Percentiles rank a stretch among this genome's conserved stretches.
phyloP scores from a whole-genome alignment of 495 filamentous ascomycete genomes.

The Penicillium cataractarum region DNA sequence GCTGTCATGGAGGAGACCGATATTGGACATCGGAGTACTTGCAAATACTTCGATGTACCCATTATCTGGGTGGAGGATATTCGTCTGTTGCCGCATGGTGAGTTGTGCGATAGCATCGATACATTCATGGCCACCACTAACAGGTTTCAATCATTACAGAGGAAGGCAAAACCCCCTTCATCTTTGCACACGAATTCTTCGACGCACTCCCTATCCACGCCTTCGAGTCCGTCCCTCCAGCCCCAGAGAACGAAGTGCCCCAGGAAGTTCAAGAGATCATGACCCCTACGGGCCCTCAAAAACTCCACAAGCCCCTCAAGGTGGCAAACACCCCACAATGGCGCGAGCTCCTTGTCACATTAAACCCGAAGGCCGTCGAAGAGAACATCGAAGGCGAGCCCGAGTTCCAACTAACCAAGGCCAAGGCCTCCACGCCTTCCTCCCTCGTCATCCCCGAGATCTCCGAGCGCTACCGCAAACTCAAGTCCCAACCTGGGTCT shows the following conservation, averaged over 20 bases:
- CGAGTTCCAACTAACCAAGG: conserved; percentile 83
- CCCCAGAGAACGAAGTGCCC: conserved; percentile 36
- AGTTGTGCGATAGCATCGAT: conserved; percentile 13
- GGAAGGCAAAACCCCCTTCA: conserved; percentile 78
- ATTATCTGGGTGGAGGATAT: conserved; percentile 94
- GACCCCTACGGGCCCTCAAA: conserved; percentile 49
- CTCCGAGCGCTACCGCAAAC: conserved; percentile 77
- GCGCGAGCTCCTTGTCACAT: conserved; percentile 84
- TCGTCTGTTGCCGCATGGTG: conserved; percentile 73
- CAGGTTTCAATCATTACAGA: conserved; percentile 16
- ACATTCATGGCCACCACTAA: neutral
- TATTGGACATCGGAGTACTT: conserved; percentile 72
- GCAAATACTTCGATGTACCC: conserved; percentile 71
- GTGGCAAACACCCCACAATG: conserved; percentile 66
- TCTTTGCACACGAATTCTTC: conserved; percentile 97
- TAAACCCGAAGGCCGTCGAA: conserved; percentile 58
- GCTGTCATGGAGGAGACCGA: conserved; percentile 69
- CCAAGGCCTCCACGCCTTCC: conserved; percentile 74
- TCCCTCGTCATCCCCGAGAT: conserved; percentile 81
- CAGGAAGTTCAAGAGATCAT: conserved; percentile 43
- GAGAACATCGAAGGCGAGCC: conserved; percentile 52
- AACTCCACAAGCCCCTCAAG: conserved; percentile 47
- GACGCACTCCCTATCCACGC: conserved; percentile 98
- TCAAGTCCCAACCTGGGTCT: conserved; percentile 63
- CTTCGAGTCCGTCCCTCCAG: conserved; percentile 71